Evolutionary conservation across 2,329 filamentous ascomycete species (phyloP), one percentile per base, ranked within the genome.

Genomic region (Drechslera avenae): DNA sequence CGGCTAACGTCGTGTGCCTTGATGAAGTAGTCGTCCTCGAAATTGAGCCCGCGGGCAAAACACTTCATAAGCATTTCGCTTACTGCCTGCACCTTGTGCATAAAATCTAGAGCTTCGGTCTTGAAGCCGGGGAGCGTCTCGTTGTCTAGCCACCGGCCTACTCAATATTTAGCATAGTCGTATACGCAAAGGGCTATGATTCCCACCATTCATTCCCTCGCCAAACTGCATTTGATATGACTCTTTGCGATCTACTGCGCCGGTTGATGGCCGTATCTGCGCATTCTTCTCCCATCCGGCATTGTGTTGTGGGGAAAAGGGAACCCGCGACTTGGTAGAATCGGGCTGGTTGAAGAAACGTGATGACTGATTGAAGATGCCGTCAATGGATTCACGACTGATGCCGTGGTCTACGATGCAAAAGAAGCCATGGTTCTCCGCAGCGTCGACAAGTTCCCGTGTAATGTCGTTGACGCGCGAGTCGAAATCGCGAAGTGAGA

Each of bases 141-240:
- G 6, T 84, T 79, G 31, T 68, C 59, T 9, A 84, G 73, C 83
- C 84, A 86, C 30, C 52, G 62, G 17, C 62, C 62, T 64, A 30
- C 42, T 41, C 12, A 36, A 30, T 2, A 13, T 41, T 51, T 18
- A 52, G 35, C 18, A 33, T 34, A 4, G 28, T 39, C 21, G 21
- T 6, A 14, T 17, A 14, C 9, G 12, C 36, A 5, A 19, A 14
- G 19, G 21, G 43, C 3, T 4, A 32, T 12, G 19, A 9, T 7
- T 46, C 51, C 74, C 70, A 36, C 75, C 77, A 10, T 76, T 66
- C 77, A 83, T 81, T 49, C 77, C 78, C 41, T 74, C 73, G n/a
- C 83, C 82, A 54, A 83, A 85, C 62, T 86, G 83, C 67, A 86
- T 73, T 65, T 86, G 83, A 62, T 86, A 84, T 9, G 79, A 83